Evolutionary conservation across 202 grass and related monocot species (phyloP).

Genomic region (Cymbopogon flexuosus): DNA sequence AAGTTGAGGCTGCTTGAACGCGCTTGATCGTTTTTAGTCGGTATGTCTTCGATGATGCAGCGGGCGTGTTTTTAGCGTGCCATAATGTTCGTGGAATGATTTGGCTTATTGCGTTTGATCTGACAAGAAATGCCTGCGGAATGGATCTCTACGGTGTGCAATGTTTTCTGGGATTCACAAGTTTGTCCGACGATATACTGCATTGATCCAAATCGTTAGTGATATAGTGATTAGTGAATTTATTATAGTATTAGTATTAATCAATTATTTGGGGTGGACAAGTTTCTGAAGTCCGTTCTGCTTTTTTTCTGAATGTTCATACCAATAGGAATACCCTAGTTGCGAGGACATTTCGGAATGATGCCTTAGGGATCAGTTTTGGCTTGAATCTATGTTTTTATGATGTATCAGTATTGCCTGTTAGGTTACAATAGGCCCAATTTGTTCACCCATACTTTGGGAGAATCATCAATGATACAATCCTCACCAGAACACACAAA

Average conservation of each 20-base stretch:
- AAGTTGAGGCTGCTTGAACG: background rate
- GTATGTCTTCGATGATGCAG: background rate
- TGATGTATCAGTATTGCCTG: background rate
- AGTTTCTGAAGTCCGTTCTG: background rate
- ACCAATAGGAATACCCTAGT: background rate
- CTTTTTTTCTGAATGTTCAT: conserved; percentile 10
- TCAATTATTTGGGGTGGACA: background rate
- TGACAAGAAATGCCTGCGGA: background rate
- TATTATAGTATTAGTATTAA: background rate
- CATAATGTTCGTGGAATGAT: background rate
- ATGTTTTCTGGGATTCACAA: background rate
- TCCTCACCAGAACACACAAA: conserved; percentile 1
- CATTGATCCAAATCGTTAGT: conserved; percentile 8
- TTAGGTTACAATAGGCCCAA: background rate
- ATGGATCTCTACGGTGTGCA: background rate
- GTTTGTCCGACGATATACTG: background rate
- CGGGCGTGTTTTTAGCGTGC: background rate
- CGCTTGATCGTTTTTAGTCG: background rate
- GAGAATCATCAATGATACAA: background rate
- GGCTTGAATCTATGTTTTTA: background rate
- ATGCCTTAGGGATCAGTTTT: conserved; percentile 2
- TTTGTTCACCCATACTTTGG: background rate
- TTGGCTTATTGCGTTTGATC: background rate
- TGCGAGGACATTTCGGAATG: background rate
- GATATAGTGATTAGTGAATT: background rate